Evolutionary conservation across 163 green algal genomes (phyloP), one percentile per base, ranked within the genome.

Genomic region (Trebouxiophyceae sp.): DNA sequence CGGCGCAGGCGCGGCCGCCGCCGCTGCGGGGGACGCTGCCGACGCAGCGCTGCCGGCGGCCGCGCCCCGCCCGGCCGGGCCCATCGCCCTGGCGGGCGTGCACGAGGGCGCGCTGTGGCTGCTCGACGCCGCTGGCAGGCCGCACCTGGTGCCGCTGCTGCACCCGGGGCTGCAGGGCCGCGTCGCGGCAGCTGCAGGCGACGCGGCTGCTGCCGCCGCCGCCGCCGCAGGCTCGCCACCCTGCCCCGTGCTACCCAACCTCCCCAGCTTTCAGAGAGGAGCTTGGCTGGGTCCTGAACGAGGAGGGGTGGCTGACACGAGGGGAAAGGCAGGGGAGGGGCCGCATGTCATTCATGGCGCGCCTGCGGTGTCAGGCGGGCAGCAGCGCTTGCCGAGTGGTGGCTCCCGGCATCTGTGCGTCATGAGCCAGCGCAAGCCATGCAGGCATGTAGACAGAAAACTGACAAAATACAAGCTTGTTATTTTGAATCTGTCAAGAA

Each of bases 101-200:
- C 63, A 78, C 0, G 80, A 84, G 55, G 83, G 80, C 44, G 67
- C 50, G n/a, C 66, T 89, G 64, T 89, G 83, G 83, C 60, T 86
- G 71, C 66, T 86, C 24, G 80, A 84, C 46, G 30, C 63, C 3
- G 57, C 33, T 23, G 69, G 62, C 26, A 12, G 7, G 67, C 84
- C 87, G 19, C 67, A 85, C 57, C 63, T 87, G 44, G 27, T 93
- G 34, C 77, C 76, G 20, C 60, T 92, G 33, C 65, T 59, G 8
- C 82, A 90, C 59, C 74, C 83, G 24, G 83, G 83, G 29, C 54
- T 90, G 45, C 74, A 78, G 4, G 65, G 81, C 30, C 72, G 83
- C 56, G 81, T 66, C 68, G 61, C 89, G 64, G 80, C 79, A 27
- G 79, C 85, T 0, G 69, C 75, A 45, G 81, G 80, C 12, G 83